A percentile compares a stretch with the other conserved stretches of the same genome.
Conservation (phyloP, 129 eudicot genomes). For the Escallonia rubra region DNA sequence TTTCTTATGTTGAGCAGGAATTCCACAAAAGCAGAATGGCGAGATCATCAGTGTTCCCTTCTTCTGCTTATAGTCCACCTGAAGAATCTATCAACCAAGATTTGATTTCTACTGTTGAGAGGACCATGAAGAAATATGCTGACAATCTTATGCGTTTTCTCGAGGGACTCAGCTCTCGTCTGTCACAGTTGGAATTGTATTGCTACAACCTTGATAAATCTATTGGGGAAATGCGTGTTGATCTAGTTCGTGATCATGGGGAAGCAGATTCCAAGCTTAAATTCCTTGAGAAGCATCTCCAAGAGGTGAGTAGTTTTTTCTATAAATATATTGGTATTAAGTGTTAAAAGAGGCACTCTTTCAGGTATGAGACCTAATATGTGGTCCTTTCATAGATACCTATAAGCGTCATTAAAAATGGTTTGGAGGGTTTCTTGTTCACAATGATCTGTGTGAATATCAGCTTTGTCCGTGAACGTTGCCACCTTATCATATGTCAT, state of each 20-base stretch:
- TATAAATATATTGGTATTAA: no score
- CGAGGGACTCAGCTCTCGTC: slow-evolving; percentile 88
- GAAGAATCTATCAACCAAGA: slow-evolving; percentile 78
- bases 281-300: slow-evolving; percentile 82
- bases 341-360: no score
- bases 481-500: no score
- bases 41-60: slow-evolving; percentile 46
- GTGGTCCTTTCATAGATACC: background rate
- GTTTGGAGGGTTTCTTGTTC: no score
- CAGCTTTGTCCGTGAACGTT: no score
- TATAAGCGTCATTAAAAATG: no score
- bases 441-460: no score
- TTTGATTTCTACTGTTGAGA: slow-evolving; percentile 65
- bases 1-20: slow-evolving; percentile 35
- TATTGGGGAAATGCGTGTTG: slow-evolving; percentile 89
- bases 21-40: slow-evolving; percentile 61
- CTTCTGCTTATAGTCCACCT: slow-evolving; percentile 70
- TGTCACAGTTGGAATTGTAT: slow-evolving; percentile 83
- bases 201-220: slow-evolving; percentile 95
- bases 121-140: slow-evolving; percentile 71
- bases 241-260: slow-evolving; percentile 66
- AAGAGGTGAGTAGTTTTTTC: slow-evolving; percentile 49
- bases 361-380: background rate
- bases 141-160: slow-evolving; percentile 93
- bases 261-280: slow-evolving; percentile 74